A percentile compares a stretch with the other conserved stretches of the same genome.
Evolutionary conservation across 2,329 filamentous ascomycete genomes (phyloP).

Genomic region (Macroventuria anomochaeta): DNA sequence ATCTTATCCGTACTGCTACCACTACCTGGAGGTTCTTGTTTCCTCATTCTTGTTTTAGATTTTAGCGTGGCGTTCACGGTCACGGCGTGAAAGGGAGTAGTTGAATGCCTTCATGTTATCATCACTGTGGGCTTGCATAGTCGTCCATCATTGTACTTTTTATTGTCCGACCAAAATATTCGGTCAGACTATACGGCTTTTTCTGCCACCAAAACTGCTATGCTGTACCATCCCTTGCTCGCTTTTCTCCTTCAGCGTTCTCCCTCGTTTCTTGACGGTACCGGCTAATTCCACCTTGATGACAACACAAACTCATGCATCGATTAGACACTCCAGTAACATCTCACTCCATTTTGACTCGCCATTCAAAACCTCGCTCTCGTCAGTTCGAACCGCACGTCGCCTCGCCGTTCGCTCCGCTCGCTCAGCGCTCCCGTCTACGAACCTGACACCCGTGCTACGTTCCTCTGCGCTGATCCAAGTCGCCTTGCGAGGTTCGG

Average conservation of each 20-base stretch:
- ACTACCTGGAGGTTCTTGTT: background rate
- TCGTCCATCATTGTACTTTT: background rate
- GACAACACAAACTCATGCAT: background rate
- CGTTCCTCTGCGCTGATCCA: slow-evolving; percentile 3
- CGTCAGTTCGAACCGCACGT: background rate
- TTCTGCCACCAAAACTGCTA: background rate
- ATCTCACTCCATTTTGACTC: slow-evolving; percentile 1
- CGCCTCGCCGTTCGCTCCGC: background rate
- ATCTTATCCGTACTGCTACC: background rate
- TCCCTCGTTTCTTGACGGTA: too few species aligned
- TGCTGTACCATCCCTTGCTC: background rate
- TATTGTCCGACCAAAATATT: background rate
- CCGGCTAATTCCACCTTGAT: too few species aligned
- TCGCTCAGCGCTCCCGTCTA: background rate
- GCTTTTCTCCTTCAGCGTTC: background rate
- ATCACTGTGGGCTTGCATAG: background rate
- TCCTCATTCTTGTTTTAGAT: background rate
- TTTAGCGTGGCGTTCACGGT: slow-evolving; percentile 19
- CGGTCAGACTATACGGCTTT: background rate
- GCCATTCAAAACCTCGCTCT: background rate
- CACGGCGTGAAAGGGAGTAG: background rate
- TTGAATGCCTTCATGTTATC: background rate
- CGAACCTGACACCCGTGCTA: background rate
- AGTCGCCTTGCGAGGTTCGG: too few species aligned
- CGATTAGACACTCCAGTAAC: slow-evolving; percentile 6